Conservation (phyloP, 208 protist species). For the Acanthamoeba sp. region DNA sequence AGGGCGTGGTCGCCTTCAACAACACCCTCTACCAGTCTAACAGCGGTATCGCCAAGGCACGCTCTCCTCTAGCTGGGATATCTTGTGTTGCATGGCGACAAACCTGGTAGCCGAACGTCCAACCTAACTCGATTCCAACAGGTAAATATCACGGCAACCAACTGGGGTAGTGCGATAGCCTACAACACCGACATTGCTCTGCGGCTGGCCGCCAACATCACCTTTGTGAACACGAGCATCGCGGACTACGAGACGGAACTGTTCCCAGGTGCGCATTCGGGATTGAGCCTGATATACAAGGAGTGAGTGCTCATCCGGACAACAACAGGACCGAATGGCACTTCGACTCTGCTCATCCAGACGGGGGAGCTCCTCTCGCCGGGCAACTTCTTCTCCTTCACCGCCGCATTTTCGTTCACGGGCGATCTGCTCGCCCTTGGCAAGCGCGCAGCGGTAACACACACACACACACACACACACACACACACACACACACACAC, state of each 20-base stretch:
- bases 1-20: slow-evolving; percentile 2
- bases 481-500: too few relatives aligned
- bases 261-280: background rate
- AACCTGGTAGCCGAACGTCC: too few relatives aligned
- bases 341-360: background rate
- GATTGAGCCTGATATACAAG: too few relatives aligned
- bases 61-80: too few relatives aligned
- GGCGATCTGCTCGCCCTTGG: background rate
- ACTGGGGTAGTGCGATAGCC: slow-evolving; percentile 21
- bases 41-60: background rate
- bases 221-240: background rate
- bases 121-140: background rate
- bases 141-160: slow-evolving; percentile 61
- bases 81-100: too few relatives aligned
- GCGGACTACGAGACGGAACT: background rate
- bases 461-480: too few relatives aligned
- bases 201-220: background rate
- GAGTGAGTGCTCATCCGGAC: too few relatives aligned
- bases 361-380: background rate
- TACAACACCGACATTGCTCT: slow-evolving; percentile 42
- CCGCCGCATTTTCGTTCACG: background rate
- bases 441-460: background rate
- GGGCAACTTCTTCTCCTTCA: background rate
- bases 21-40: slow-evolving; percentile 32
- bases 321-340: background rate